Evolutionary conservation across 371 early-diverging fungal species (phyloP).

Genomic region (Umbelopsis sp.): DNA sequence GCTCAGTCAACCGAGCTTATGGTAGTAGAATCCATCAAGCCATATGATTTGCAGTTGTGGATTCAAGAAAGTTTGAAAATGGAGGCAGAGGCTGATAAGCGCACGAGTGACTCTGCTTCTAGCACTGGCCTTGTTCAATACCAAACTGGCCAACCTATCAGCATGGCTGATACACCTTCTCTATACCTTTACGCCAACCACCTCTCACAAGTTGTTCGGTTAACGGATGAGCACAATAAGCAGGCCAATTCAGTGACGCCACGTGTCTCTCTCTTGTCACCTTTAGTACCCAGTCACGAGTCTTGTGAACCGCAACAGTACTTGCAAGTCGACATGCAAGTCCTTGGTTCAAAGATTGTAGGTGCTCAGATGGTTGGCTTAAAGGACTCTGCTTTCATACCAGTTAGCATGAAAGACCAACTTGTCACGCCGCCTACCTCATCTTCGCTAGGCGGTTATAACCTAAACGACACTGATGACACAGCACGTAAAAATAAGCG

Average conservation of each 20-base stretch:
- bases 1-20: conserved; percentile 18
- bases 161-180: conserved; percentile 21
- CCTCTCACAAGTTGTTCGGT: conserved; percentile 38
- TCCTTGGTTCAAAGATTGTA: conserved; percentile 1
- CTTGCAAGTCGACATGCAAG: conserved; percentile 17
- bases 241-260: background rate
- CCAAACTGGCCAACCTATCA: conserved; percentile 7
- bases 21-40: conserved; percentile 18
- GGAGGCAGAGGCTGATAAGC: conserved; percentile 21
- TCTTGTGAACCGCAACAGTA: conserved; percentile 9
- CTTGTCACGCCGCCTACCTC: background rate
- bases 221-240: background rate
- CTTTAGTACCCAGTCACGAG: background rate
- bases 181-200: conserved; percentile 47
- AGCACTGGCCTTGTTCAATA: conserved; percentile 28
- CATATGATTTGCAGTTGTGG: conserved; percentile 38
- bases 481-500: conserved; percentile 15
- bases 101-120: conserved; percentile 17
- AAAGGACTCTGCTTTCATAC: conserved; percentile 3
- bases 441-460: background rate
- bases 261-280: conserved; percentile 17
- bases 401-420: conserved; percentile 4
- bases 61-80: conserved; percentile 26
- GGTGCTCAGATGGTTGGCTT: conserved; percentile 9
- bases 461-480: conserved; percentile 9